These are phyloP conservation scores for Dictyostelium firmibasis DNA, from an alignment of 78 protist species.

Conservation along the genomic window DNA sequence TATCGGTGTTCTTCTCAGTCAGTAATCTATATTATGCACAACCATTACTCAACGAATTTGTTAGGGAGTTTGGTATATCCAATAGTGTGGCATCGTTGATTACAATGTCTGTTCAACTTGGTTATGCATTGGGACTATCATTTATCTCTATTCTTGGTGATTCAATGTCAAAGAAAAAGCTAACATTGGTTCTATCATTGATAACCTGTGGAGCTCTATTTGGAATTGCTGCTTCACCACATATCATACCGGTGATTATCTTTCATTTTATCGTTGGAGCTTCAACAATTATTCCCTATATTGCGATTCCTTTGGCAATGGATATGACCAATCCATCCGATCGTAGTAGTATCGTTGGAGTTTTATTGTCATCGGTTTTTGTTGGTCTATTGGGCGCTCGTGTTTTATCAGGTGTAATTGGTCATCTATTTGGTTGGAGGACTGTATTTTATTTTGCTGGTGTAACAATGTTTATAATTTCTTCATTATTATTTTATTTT, in stretches of 20 bases:
- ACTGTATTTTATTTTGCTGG: conserved; percentile 25
- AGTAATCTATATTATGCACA: conserved; percentile 53
- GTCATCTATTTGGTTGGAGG: conserved; percentile 45
- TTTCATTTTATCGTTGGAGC: conserved; percentile 42
- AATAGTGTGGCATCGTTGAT: neutral
- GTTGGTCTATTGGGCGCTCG: conserved; percentile 55
- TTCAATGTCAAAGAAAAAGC: conserved; percentile 28
- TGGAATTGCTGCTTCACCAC: conserved; percentile 31
- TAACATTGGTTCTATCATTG: conserved; percentile 21
- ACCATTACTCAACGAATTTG: conserved; percentile 30
- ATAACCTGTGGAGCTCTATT: conserved; percentile 6
- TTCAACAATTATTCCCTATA: conserved; percentile 50
- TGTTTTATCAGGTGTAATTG: conserved; percentile 25
- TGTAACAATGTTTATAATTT: conserved; percentile 17
- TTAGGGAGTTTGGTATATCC: neutral
- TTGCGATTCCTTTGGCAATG: conserved; percentile 61
- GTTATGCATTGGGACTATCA: conserved; percentile 47
- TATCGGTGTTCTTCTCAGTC: conserved; percentile 40
- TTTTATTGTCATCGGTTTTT: conserved; percentile 33
- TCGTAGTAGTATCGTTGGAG: conserved; percentile 15
- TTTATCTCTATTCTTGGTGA: conserved; percentile 46
- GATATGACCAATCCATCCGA: conserved; percentile 45
- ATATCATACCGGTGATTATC: conserved; percentile 17
- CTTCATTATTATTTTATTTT: conserved; percentile 1
- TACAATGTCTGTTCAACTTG: conserved; percentile 42